Base-by-base conservation (phyloP, 1,284 basidiomycete species). In the Cryptococcus sp. region DNA sequence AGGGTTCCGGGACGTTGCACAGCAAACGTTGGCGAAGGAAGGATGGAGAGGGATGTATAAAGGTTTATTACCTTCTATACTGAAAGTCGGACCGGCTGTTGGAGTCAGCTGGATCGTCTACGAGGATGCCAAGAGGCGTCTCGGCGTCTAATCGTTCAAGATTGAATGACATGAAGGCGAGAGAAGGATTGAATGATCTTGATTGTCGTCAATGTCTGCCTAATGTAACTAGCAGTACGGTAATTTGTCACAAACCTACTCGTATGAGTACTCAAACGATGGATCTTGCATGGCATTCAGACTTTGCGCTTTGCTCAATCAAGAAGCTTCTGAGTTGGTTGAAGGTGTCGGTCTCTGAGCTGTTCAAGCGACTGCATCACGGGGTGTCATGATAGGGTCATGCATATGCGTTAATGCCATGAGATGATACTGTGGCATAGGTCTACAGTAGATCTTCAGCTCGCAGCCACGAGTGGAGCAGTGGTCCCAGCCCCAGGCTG, bases 41-140 rank as follows among this genome's bases (percentile, higher is more conserved):
- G 95, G 95, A 0, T 90, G 92, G 87, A 83, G 87, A 62, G 95
- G 95, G 2, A 92, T 99, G 77, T 99, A 99, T 80, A 87, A 93
- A 47, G 95, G 95, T 39, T 79, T 95, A 64, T 84, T 92, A 55
- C 93, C 92, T 38, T 93, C 91, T 47, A 82, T 96, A 66, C 91
- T 93, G 46, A 98, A 97, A 85, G 93, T 97, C 57, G 87, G 95
- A 50, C 93, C 93, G 51, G 88, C 93, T 13, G 93, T 96, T 34
- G 94, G 92, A 23, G 95, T 97, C 79, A 91, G 89, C 61, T 95
- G 94, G 79, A 86, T 95, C 57, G 92, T 94, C 3, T 78, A 78
- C 61, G 76, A 78, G 65, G 73, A 78, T 50, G 58, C 61, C 19
- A 78, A 78, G 66, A 61, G 73, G 25, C 58, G 68, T 26, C 58